phyloP scores from a whole-genome alignment of 768 basidiomycete species.

The Serendipita sp. region DNA sequence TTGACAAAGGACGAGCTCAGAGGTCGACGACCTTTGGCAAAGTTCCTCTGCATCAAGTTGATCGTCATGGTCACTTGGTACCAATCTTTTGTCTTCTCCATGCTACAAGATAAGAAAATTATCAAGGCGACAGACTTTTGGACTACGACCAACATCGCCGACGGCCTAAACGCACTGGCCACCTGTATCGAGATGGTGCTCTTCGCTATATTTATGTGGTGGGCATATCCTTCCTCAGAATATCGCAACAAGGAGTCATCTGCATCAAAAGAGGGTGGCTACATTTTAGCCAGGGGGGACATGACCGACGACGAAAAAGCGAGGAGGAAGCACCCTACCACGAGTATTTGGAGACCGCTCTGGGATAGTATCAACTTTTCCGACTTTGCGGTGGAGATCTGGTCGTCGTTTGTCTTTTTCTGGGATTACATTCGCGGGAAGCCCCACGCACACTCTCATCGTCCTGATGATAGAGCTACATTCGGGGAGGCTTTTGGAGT shows the following conservation, averaged over 20 bases:
- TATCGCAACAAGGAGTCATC: constrained; percentile 24
- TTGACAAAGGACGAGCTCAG: constrained; percentile 65
- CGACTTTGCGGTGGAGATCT: constrained; percentile 55
- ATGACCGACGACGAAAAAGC: constrained; percentile 21
- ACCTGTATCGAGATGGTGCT: constrained; percentile 86
- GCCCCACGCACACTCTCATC: constrained; percentile 14
- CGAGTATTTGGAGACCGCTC: constrained; percentile 50
- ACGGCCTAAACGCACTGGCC: constrained; percentile 67
- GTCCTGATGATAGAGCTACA: constrained; percentile 7
- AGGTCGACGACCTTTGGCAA: constrained; percentile 60
- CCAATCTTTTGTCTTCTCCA: constrained; percentile 55
- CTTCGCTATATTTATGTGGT: constrained; percentile 62
- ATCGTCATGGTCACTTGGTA: constrained; percentile 85
- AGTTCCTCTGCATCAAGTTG: constrained; percentile 75
- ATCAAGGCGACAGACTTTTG: constrained; percentile 69
- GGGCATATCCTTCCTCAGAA: constrained; percentile 62
- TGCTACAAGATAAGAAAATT: constrained; percentile 42
- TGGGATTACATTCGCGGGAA: constrained; percentile 24
- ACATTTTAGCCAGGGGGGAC: constrained; percentile 7
- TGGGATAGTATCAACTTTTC: constrained; percentile 34
- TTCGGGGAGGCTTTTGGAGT: constrained; percentile 28
- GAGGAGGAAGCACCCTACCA: constrained; percentile 15
- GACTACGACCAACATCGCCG: constrained; percentile 68
- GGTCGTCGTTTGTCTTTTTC: constrained; percentile 45
- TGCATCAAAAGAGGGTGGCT: background rate